phyloP scores from a whole-genome alignment of 148 eudicot genomes.

The Suaeda aralocaspica region DNA sequence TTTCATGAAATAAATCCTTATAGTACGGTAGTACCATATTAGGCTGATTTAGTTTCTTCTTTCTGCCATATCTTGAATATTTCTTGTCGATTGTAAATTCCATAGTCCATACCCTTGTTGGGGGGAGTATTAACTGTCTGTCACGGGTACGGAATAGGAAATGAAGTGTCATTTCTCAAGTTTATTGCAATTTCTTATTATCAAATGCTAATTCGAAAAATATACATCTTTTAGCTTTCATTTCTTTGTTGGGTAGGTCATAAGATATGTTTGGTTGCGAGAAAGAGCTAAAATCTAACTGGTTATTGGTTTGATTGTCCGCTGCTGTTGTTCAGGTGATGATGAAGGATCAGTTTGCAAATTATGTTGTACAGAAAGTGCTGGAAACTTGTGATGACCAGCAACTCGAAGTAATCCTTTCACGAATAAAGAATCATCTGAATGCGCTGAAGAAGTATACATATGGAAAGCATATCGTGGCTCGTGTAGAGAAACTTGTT shows the following conservation, averaged over 20 bases:
- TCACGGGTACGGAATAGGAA: too few species aligned
- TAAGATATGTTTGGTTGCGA: too few species aligned
- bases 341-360: conserved; percentile 82
- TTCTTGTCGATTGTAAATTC: too few species aligned
- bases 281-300: neutral
- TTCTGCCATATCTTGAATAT: too few species aligned
- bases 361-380: conserved; percentile 74
- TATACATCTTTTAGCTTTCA: neutral
- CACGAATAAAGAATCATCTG: conserved; percentile 72
- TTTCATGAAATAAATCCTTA: too few species aligned
- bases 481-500: conserved; percentile 91
- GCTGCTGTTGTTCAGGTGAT: conserved; percentile 42
- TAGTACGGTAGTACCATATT: too few species aligned
- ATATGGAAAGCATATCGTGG: conserved; percentile 90
- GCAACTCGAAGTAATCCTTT: conserved; percentile 70
- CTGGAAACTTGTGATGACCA: conserved; percentile 89
- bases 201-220: neutral
- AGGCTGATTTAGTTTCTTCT: too few species aligned
- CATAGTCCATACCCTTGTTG: too few species aligned
- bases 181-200: too few species aligned
- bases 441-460: conserved; percentile 83
- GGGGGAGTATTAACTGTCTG: too few species aligned
- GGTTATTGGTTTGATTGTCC: neutral
- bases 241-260: neutral
- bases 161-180: too few species aligned